Base-by-base conservation (phyloP, 441 rosid genomes). In the Adansonia grandidieri region DNA sequence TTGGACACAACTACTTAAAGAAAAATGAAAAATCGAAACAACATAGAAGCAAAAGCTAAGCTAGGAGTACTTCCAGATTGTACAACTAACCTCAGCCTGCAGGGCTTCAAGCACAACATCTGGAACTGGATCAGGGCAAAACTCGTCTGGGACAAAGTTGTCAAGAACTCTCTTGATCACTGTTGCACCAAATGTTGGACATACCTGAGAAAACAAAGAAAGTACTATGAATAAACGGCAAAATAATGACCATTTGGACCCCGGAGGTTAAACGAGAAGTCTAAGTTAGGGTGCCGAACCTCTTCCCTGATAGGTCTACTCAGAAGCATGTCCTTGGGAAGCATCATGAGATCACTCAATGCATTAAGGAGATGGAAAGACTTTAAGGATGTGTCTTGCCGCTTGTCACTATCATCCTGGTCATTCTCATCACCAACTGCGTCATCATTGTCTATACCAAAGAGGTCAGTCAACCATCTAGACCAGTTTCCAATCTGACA, bases 291-390 rank as follows among this genome's bases (percentile, higher is more conserved):
- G 73, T 11, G 58, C 76, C 76, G 62, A 60, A 95, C 99, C 97
- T 95, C 99, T 89, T 91, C 91, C 82, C 97, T 82, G 79, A 93
- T 87, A 72, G 89, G 80, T 80, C 77, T 86, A 82, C 87, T 81
- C 70, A 92, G 85, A 65, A 97, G 97, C 97, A 95, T 86, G 85
- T 93, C 98, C 84, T 94, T 94, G 9, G 99, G 98, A 85, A 97
- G 98, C 98, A 97, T 97, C 97, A 95, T 95, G 56, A 97, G 97
- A 84, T 95, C 98, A 76, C 99, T 97, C 81, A 95, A 81, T 4
- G 99, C 96, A 82, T 93, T 90, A 57, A 97, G 95, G 72, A 91
- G 97, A 86, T 82, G 85, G 84, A 97, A 97, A 77, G 95, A 80
- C 83, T 92, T 92, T 78, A 91, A 89, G 44, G 97, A 86, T 45